Percentiles rank a stretch among this genome's conserved stretches.
Conservation (phyloP, 352 stramenopile genomes). For the Peronospora tabacina region DNA sequence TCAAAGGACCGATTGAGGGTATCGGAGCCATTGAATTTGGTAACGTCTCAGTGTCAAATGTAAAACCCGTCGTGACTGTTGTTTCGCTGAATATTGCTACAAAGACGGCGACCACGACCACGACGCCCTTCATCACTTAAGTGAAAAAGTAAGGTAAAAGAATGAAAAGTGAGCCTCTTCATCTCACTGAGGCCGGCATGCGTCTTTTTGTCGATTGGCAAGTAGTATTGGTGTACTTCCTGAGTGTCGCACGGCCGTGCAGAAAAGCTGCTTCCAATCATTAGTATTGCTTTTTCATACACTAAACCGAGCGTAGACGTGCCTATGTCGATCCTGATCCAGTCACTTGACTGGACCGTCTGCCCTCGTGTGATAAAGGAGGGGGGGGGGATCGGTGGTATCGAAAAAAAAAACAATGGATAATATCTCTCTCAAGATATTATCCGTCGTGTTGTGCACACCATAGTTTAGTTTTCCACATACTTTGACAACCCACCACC, state of each 20-base stretch:
- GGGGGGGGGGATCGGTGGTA: no score
- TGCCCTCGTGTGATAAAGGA: neutral
- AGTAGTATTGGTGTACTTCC: no score
- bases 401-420: no score
- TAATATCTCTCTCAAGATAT: no score
- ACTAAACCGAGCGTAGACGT: neutral
- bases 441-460: neutral
- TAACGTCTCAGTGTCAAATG: constrained; percentile 1
- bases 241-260: neutral
- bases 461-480: neutral
- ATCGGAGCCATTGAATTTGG: constrained; percentile 3
- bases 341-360: neutral
- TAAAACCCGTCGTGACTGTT: neutral
- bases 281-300: constrained; percentile 15
- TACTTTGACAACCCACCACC: constrained; percentile 6
- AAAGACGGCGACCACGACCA: constrained; percentile 3
- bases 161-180: constrained; percentile 10
- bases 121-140: constrained; percentile 4
- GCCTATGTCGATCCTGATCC: constrained; percentile 3
- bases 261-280: constrained; percentile 23
- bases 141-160: neutral
- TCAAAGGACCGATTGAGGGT: neutral
- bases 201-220: no score
- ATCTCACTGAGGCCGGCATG: neutral
- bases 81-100: neutral